Evolutionary conservation across 352 stramenopile genomes (phyloP), one percentile per base, ranked within the genome.

Genomic region (Phytophthora colocasiae): DNA sequence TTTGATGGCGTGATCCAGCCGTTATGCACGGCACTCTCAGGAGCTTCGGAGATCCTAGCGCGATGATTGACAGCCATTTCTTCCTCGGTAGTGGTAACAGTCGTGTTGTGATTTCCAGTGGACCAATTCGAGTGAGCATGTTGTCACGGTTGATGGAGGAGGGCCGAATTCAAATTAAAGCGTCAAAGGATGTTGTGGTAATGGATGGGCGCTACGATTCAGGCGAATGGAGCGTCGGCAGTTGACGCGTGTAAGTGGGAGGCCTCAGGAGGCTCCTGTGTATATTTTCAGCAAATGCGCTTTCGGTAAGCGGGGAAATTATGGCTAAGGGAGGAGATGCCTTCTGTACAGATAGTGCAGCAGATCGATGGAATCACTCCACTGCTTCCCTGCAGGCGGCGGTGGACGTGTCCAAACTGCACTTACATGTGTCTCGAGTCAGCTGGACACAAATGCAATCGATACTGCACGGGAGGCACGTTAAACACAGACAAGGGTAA

Each of bases 351-450:
- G 50, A 75, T 0, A 39, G 48, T 15, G 65, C 69, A 8, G 50
- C 40, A 15, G 79, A 75, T 1, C 55, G 57, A n/a, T 43, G 66
- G 69, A 3, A 53, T 80, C 12, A 69, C 41, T 7, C n/a, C 70
- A 79, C 22, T 92, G 84, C 19, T 89, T 74, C 15, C 80, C 84
- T 11, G 84, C 77, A 31, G 84, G 84, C 51, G 84, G 84, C 9
- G 84, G 84, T 22, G 84, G 84, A 2, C 80, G 84, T 57, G 71
- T 92, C 14, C 83, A 89, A 66, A 85, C 91, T n/a, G n/a, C 29
- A 72, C 76, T 17, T 92, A 81, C 62, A 78, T 81, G 44, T n/a
- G n/a, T n/a, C n/a, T 92, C 84, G 17, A 91, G 84, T 29, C 80
- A 90, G 51, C 61, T 92, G 0, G 63, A 85, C n/a, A 75, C 78